Base-by-base conservation (phyloP, 768 basidiomycete genomes). In the Xerocomellus amylosporus region DNA sequence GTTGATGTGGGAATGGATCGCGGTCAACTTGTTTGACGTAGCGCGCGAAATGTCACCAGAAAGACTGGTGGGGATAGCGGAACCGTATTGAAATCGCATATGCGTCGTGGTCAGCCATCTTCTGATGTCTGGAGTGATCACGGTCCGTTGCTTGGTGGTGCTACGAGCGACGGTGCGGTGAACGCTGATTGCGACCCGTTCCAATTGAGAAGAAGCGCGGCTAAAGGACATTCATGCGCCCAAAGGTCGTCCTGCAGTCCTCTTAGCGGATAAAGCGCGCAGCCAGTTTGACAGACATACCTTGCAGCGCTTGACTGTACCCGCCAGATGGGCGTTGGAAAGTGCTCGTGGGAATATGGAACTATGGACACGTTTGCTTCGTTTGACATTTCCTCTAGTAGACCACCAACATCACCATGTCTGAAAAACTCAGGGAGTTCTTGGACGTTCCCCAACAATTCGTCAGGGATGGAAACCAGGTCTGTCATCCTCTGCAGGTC, bases 401-500 rank as follows among this genome's bases (percentile, higher is more conserved):
- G 43, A 61, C 39, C 48, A 46, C 46, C 54, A 33, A 53, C 64
- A 59, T 52, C 72, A 76, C 59, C 74, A 96, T 94, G 90, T 90
- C 93, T 58, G 94, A 96, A 69, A 88, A 90, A 77, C 68, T 96
- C 54, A 86, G 83, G 67, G 96, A 98, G 68, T 86, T 98, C 75
- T 73, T 89, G 57, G 94, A 97, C 51, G 80, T 95, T 51, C 93
- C 94, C 34, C 90, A 93, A 72, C 84, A 93, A 64, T 98, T 98
- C 73, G 64, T 94, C 62, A 88, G 83, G 64, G 97, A 99, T 63
- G 96, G 96, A 53, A 90, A 89, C 64, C 92, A 94, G 80, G 96
- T 93, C 39, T 54, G 82, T 74, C 33, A 5, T 47, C 12, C 12
- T 31, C 8, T 44, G 14, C 3, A 9, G 6, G 0, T 31, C 24